Percentiles rank a stretch among this genome's conserved stretches.
Evolutionary conservation across 805 yeast species (phyloP).

Genomic region (Suhomyces tanzawaensis): DNA sequence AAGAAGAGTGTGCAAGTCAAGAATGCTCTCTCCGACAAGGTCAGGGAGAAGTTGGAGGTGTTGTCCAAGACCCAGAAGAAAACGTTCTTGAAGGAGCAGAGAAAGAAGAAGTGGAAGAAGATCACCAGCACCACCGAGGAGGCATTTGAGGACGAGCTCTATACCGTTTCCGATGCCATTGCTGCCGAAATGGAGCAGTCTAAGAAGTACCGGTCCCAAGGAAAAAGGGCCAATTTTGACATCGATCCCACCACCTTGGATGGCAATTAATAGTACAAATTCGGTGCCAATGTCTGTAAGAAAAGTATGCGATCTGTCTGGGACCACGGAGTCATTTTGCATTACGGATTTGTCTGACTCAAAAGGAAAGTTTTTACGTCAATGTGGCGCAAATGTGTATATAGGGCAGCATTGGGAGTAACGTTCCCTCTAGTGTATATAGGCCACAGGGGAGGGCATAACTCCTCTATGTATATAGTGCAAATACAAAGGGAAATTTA

Average conservation of each 20-base stretch:
- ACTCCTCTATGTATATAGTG: no score
- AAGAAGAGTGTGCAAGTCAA: constrained; percentile 34
- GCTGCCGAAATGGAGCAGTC: constrained; percentile 33
- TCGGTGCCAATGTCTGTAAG: no score
- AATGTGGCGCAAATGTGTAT: no score
- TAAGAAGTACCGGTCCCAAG: constrained; percentile 30
- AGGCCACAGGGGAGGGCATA: no score
- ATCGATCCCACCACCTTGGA: constrained; percentile 16
- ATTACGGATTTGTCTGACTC: no score
- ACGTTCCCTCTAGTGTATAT: no score
- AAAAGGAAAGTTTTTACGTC: no score
- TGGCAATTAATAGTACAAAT: constrained; percentile 6
- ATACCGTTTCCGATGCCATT: constrained; percentile 23
- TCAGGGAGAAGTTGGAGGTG: constrained; percentile 32
- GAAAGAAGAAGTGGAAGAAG: constrained; percentile 35
- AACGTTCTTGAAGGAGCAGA: constrained; percentile 34
- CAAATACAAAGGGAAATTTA: no score
- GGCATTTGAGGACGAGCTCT: constrained; percentile 27
- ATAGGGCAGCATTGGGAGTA: no score
- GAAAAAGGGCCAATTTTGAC: constrained; percentile 26
- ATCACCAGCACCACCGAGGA: constrained; percentile 22
- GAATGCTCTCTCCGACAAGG: constrained; percentile 28
- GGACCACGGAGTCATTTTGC: no score
- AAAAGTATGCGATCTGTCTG: no score
- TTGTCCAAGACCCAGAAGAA: constrained; percentile 39